Evolutionary conservation across 306 rosid species (phyloP).

Genomic region (Hippophae rhamnoides): DNA sequence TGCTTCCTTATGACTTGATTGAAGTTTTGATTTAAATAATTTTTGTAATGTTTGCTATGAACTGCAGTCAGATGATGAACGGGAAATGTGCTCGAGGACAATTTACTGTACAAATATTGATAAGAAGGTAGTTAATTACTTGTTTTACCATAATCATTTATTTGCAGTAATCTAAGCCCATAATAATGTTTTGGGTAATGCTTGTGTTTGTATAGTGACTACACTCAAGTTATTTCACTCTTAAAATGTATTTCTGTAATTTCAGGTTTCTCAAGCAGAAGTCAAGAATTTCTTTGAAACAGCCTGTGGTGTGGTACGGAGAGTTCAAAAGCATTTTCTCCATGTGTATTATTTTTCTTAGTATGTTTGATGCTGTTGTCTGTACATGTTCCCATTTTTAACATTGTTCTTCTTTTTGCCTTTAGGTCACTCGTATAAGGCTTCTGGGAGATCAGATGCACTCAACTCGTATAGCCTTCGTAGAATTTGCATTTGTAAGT

Average conservation of each 20-base stretch:
- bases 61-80: slow-evolving; percentile 85
- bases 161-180: too few species aligned
- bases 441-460: slow-evolving; percentile 95
- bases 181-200: too few species aligned
- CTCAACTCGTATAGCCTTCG: slow-evolving; percentile 96
- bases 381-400: background rate
- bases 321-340: slow-evolving; percentile 5
- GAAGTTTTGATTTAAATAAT: slow-evolving; percentile 3
- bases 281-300: slow-evolving; percentile 87
- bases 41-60: slow-evolving; percentile 15
- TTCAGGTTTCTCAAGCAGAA: slow-evolving; percentile 87
- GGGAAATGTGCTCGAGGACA: slow-evolving; percentile 95
- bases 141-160: background rate
- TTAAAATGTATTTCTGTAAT: slow-evolving; percentile 1
- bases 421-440: slow-evolving; percentile 90
- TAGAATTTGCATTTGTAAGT: slow-evolving; percentile 70
- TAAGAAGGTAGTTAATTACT: slow-evolving; percentile 48
- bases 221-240: slow-evolving; percentile 11
- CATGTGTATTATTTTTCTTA: background rate
- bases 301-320: slow-evolving; percentile 82
- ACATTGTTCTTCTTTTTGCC: background rate
- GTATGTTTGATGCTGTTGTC: background rate
- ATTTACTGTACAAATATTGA: slow-evolving; percentile 97
- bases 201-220: background rate
- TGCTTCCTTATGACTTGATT: slow-evolving; percentile 4